These are phyloP conservation scores for Penicillium corylophilum DNA, from an alignment of 2,329 filamentous ascomycete species.

Conservation along the genomic window DNA sequence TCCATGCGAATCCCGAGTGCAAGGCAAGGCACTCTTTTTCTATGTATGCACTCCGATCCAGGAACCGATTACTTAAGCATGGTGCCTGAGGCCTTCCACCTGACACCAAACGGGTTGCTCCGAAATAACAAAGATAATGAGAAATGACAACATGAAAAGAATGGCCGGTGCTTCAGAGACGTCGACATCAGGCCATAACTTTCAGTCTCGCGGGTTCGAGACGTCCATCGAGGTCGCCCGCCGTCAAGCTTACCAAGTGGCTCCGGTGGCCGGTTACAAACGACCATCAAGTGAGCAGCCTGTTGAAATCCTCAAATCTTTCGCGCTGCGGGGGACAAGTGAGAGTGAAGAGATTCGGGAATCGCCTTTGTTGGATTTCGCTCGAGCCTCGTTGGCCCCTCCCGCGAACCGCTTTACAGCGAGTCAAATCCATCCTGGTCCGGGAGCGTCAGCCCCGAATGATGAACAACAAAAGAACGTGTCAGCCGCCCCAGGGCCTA, in stretches of 20 bases:
- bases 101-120: background rate
- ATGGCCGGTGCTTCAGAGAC: slow-evolving; percentile 20
- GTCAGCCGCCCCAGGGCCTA: slow-evolving; percentile 49
- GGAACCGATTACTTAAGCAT: background rate
- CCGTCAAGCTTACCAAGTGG: slow-evolving; percentile 41
- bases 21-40: background rate
- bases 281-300: slow-evolving; percentile 31
- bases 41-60: background rate
- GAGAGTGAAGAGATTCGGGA: slow-evolving; percentile 12
- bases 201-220: slow-evolving; percentile 55
- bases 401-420: slow-evolving; percentile 40
- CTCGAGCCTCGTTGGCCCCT: slow-evolving; percentile 28
- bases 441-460: slow-evolving; percentile 16
- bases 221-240: slow-evolving; percentile 46
- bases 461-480: slow-evolving; percentile 43
- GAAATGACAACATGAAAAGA: background rate
- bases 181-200: slow-evolving; percentile 25
- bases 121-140: background rate
- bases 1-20: background rate
- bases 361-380: slow-evolving; percentile 25
- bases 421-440: slow-evolving; percentile 34
- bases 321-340: slow-evolving; percentile 8
- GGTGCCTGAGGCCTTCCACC: background rate
- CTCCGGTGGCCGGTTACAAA: slow-evolving; percentile 52
- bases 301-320: background rate